Conservation (phyloP, 2,329 filamentous ascomycete genomes). For the Amphichorda felina region DNA sequence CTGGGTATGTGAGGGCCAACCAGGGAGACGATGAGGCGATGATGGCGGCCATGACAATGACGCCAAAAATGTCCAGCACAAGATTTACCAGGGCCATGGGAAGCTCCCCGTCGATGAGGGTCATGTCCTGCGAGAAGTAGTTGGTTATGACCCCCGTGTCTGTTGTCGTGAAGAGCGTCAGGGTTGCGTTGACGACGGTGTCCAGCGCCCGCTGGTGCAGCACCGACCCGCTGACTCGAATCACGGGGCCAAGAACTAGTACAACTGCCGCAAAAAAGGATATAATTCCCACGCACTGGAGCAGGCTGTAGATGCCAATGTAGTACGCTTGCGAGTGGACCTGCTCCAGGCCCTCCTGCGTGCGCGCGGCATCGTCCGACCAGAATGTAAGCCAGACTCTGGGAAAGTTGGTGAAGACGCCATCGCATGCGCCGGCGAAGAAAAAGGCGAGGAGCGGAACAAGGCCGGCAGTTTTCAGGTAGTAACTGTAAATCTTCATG, state of each 20-base stretch:
- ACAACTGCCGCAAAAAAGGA: constrained; percentile 6
- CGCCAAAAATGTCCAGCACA: constrained; percentile 9
- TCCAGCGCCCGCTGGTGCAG: constrained; percentile 20
- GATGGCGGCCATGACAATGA: constrained; percentile 31
- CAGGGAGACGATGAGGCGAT: constrained; percentile 30
- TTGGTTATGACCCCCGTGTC: constrained; percentile 29
- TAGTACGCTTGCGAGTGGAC: constrained; percentile 12
- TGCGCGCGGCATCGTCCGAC: constrained; percentile 16
- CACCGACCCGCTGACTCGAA: constrained; percentile 15
- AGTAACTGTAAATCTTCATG: neutral
- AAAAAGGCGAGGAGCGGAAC: neutral
- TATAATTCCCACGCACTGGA: constrained; percentile 7
- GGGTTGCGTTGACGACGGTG: constrained; percentile 23
- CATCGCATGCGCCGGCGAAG: constrained; percentile 6
- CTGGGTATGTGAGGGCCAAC: constrained; percentile 35
- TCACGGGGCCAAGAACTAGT: constrained; percentile 14
- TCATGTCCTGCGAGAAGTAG: constrained; percentile 32
- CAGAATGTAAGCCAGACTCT: constrained; percentile 28
- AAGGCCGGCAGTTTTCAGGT: neutral
- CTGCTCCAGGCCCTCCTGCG: neutral
- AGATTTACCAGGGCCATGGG: constrained; percentile 20
- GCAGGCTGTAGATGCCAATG: constrained; percentile 16
- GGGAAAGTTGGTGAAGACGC: constrained; percentile 15
- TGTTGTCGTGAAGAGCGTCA: constrained; percentile 27
- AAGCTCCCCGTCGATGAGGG: constrained; percentile 25